Evolutionary conservation across 768 basidiomycete genomes (phyloP).

Genomic region (Podaxis pistillaris): DNA sequence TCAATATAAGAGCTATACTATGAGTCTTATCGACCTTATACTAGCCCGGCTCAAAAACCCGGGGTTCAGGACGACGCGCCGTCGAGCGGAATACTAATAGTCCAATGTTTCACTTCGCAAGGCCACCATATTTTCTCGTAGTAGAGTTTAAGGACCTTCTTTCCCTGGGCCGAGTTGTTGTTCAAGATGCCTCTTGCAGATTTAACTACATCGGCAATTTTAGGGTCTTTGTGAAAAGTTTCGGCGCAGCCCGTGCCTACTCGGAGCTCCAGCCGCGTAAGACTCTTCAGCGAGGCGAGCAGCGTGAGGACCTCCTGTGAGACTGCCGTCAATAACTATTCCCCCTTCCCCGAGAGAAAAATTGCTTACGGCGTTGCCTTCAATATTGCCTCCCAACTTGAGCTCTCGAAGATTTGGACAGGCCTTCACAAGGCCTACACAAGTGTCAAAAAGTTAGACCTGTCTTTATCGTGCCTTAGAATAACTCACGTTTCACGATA

Average conservation of each 20-base stretch:
- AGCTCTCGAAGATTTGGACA: conserved; percentile 5
- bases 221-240: neutral
- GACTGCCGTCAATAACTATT: neutral
- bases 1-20: neutral
- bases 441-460: no score
- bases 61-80: neutral
- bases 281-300: neutral
- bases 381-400: neutral
- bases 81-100: neutral
- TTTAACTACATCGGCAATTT: neutral
- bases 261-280: neutral
- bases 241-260: neutral
- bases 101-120: neutral
- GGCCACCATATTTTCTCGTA: neutral
- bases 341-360: no score
- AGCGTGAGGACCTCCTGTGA: neutral
- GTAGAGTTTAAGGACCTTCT: neutral
- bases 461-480: neutral
- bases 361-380: neutral
- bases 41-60: neutral
- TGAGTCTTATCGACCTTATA: neutral
- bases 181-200: neutral
- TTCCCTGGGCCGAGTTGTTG: neutral
- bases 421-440: neutral
- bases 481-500: conserved; percentile 20